Evolutionary conservation across 2,329 filamentous ascomycete genomes (phyloP).

Genomic region (Colletotrichum plurivorum): DNA sequence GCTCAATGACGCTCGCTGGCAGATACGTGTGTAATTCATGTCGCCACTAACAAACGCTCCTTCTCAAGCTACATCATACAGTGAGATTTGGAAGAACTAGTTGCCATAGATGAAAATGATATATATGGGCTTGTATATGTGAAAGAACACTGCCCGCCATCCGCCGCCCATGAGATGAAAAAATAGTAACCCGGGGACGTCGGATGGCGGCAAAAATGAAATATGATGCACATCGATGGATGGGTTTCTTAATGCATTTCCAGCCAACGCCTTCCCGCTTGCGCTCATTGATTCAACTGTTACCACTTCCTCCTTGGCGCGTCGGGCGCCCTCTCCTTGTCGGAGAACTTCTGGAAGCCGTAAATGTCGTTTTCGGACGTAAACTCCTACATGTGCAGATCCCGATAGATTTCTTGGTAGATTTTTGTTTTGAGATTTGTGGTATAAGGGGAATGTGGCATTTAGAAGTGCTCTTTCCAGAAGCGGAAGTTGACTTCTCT

Average conservation of each 20-base stretch:
- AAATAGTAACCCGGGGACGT: slow-evolving; percentile 8
- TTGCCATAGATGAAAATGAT: slow-evolving; percentile 27
- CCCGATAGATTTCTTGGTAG: background rate
- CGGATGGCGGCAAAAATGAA: slow-evolving; percentile 31
- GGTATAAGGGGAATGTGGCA: slow-evolving; percentile 10
- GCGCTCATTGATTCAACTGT: slow-evolving; percentile 8
- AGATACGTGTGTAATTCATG: background rate
- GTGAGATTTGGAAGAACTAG: background rate
- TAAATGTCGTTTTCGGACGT: slow-evolving; percentile 23
- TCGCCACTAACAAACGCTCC: background rate
- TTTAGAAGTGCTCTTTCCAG: slow-evolving; percentile 95
- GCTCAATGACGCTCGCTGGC: background rate
- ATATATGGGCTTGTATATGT: slow-evolving; percentile 36
- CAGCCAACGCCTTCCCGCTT: slow-evolving; percentile 38
- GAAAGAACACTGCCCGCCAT: slow-evolving; percentile 32
- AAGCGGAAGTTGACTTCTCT: slow-evolving; percentile 93
- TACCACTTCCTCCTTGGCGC: slow-evolving; percentile 12
- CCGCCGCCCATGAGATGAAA: slow-evolving; percentile 9
- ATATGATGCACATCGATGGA: slow-evolving; percentile 39
- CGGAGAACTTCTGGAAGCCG: slow-evolving; percentile 15
- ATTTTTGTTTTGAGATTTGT: slow-evolving; percentile 15
- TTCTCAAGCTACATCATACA: background rate
- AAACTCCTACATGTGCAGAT: slow-evolving; percentile 26
- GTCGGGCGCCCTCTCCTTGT: background rate
- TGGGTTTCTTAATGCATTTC: slow-evolving; percentile 31